These are phyloP conservation scores for Takashimella koratensis DNA, from an alignment of 1,284 basidiomycete species.

Conservation along the genomic window DNA sequence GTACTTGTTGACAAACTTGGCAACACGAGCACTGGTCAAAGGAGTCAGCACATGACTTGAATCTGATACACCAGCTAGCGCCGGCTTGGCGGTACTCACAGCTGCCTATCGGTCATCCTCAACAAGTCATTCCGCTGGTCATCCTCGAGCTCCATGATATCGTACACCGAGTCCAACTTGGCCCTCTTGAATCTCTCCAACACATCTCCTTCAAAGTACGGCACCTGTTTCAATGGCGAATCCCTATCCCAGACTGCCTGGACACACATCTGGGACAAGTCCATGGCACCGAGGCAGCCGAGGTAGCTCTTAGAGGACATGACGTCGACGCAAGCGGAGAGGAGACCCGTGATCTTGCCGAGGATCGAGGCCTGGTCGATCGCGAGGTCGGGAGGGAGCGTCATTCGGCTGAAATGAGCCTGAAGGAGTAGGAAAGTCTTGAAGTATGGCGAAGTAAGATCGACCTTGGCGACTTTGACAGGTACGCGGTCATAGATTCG, in stretches of 20 bases:
- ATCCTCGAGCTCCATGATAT: constrained; percentile 96
- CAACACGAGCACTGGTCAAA: constrained; percentile 56
- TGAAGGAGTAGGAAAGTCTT: constrained; percentile 96
- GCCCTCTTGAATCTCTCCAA: constrained; percentile 80
- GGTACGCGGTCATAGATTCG: constrained; percentile 96
- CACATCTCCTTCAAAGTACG: constrained; percentile 86
- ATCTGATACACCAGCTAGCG: no score
- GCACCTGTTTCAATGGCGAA: constrained; percentile 89
- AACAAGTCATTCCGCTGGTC: constrained; percentile 75
- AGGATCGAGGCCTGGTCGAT: constrained; percentile 85
- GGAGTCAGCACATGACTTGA: no score
- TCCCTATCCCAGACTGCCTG: constrained; percentile 98
- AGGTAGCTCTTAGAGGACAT: constrained; percentile 96
- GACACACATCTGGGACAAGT: constrained; percentile 98
- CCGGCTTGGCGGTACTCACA: constrained; percentile 56
- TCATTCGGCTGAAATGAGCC: constrained; percentile 91
- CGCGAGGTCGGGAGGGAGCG: constrained; percentile 86
- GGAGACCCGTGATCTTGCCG: constrained; percentile 81
- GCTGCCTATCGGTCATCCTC: constrained; percentile 79
- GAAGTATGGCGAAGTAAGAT: constrained; percentile 94
- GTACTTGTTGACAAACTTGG: constrained; percentile 90
- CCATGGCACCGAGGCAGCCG: constrained; percentile 95
- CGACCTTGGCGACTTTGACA: constrained; percentile 80
- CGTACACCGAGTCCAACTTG: constrained; percentile 81
- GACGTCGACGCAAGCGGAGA: constrained; percentile 94